Evolutionary conservation across 805 yeast genomes (phyloP).

Genomic region (Candida chauliodis): DNA sequence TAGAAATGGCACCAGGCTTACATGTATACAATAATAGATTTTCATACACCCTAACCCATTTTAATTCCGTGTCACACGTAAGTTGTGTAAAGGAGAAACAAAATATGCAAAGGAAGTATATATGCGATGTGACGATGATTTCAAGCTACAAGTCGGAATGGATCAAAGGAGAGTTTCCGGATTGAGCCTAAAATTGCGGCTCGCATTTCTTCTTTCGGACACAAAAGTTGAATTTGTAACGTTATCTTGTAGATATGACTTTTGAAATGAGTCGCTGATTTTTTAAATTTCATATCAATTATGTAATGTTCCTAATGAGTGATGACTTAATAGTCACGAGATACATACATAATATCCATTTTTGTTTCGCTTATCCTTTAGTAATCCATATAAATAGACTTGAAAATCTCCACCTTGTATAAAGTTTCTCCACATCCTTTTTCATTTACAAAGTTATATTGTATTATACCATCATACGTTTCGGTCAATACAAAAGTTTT

Average conservation of each 20-base stretch:
- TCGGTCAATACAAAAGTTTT: too few species aligned
- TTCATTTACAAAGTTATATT: background rate
- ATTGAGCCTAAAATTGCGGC: background rate
- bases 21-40: too few species aligned
- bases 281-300: too few species aligned
- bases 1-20: too few species aligned
- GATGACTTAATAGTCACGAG: conserved; percentile 2
- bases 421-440: background rate
- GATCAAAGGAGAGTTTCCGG: conserved; percentile 4
- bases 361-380: background rate
- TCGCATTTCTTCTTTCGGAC: background rate
- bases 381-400: background rate
- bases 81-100: too few species aligned
- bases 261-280: too few species aligned
- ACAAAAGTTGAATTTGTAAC: too few species aligned
- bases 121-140: background rate
- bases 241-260: too few species aligned
- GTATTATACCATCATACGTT: background rate
- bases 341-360: background rate
- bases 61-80: too few species aligned
- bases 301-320: too few species aligned
- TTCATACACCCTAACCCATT: too few species aligned
- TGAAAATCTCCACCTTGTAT: background rate
- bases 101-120: background rate
- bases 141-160: background rate